These are phyloP conservation scores for Mycena indigotica DNA, from an alignment of 768 basidiomycete genomes.

Conservation along the genomic window DNA sequence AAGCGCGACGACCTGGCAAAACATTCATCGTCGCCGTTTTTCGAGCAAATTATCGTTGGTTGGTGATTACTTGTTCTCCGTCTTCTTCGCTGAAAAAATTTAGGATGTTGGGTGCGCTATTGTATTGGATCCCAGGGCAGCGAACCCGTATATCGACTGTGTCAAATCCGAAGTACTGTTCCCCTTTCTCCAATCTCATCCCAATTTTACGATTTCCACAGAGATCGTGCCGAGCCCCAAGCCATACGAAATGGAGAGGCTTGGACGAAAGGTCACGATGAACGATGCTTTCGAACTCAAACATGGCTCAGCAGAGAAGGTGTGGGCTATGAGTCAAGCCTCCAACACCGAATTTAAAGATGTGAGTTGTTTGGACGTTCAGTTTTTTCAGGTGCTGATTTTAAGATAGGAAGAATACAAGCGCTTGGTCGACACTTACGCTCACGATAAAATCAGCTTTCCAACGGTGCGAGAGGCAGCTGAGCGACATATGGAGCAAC, in stretches of 20 bases:
- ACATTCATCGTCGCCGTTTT: constrained; percentile 77
- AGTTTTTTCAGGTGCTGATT: too few species aligned
- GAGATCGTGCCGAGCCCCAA: constrained; percentile 45
- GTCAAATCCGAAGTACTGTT: constrained; percentile 72
- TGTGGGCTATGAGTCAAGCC: constrained; percentile 81
- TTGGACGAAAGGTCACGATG: constrained; percentile 46
- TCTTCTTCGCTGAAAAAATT: constrained; percentile 2
- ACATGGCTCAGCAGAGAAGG: constrained; percentile 66
- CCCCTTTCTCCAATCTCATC: background rate
- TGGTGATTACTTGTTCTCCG: constrained; percentile 1
- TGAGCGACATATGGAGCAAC: constrained; percentile 65
- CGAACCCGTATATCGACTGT: constrained; percentile 75
- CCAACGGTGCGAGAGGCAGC: constrained; percentile 70
- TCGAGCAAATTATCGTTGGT: constrained; percentile 69
- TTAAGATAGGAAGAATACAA: constrained; percentile 70
- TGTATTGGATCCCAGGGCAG: constrained; percentile 67
- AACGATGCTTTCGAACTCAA: constrained; percentile 74
- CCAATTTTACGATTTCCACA: constrained; percentile 5
- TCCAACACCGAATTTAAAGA: constrained; percentile 70
- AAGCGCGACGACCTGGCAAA: constrained; percentile 73
- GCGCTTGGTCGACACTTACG: constrained; percentile 49
- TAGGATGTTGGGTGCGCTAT: constrained; percentile 87
- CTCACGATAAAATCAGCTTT: constrained; percentile 57
- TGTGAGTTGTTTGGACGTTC: constrained; percentile 49
- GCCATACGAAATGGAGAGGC: constrained; percentile 68